Evolutionary conservation across 2,329 filamentous ascomycete genomes (phyloP).

Genomic region (Tolypocladium amazonense): DNA sequence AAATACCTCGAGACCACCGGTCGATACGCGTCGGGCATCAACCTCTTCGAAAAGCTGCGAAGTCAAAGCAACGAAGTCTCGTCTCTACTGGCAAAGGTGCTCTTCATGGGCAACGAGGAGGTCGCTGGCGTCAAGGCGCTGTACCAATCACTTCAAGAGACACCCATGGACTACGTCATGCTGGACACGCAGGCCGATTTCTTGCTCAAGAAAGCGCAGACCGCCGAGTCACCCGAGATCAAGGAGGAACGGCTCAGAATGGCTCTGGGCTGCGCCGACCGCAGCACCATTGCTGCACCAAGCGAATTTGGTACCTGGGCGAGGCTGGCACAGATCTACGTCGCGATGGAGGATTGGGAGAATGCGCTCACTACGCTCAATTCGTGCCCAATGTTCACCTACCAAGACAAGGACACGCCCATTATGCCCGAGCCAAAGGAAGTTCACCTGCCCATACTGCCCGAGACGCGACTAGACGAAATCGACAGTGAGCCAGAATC

Average conservation of each 20-base stretch:
- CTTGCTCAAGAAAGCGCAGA: slow-evolving; percentile 69
- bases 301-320: slow-evolving; percentile 98
- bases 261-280: slow-evolving; percentile 86
- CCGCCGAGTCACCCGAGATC: slow-evolving; percentile 39
- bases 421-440: slow-evolving; percentile 88
- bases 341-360: slow-evolving; percentile 92
- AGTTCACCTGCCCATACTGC: slow-evolving; percentile 74
- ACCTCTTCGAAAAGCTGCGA: slow-evolving; percentile 92
- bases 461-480: slow-evolving; percentile 86
- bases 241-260: slow-evolving; percentile 65
- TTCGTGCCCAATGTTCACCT: slow-evolving; percentile 99
- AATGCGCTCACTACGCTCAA: slow-evolving; percentile 90
- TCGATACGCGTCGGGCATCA: slow-evolving; percentile 88
- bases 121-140: slow-evolving; percentile 87
- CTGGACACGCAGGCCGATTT: slow-evolving; percentile 92
- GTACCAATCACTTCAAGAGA: slow-evolving; percentile 77
- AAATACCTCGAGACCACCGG: slow-evolving; percentile 95
- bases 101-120: slow-evolving; percentile 92
- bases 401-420: slow-evolving; percentile 95
- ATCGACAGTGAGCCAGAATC: slow-evolving; percentile 86
- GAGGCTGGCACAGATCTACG: slow-evolving; percentile 83
- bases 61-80: slow-evolving; percentile 88
- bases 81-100: slow-evolving; percentile 79
- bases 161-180: slow-evolving; percentile 96
- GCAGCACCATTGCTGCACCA: slow-evolving; percentile 87